phyloP scores from a whole-genome alignment of 129 eudicot species.

The Centella asiatica region DNA sequence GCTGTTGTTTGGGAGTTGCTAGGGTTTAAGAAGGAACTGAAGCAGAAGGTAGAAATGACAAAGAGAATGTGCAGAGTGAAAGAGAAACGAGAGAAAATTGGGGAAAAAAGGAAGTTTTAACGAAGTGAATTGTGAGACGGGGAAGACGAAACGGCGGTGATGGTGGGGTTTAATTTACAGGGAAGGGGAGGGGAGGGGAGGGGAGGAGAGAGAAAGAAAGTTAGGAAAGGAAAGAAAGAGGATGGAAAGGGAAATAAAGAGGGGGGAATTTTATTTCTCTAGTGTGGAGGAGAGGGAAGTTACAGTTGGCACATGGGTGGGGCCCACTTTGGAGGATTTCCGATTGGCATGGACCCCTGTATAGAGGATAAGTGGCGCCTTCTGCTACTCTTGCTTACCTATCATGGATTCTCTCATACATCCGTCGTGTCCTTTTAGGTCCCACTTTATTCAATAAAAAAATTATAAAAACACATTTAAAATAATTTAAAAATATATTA shows the following conservation, averaged over 20 bases:
- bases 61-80: not conserved
- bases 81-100: not conserved
- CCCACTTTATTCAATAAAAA: no score
- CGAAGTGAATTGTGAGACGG: not conserved
- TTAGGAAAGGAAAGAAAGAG: not conserved
- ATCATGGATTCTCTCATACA: no score
- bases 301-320: conserved; percentile 51
- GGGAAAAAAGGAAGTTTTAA: conserved; percentile 9
- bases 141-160: conserved; percentile 25
- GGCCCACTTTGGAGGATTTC: no score
- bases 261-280: not conserved
- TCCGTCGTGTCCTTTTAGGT: no score
- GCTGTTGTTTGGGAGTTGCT: not conserved
- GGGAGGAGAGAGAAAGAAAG: not conserved
- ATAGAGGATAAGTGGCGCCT: no score
- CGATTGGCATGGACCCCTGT: no score
- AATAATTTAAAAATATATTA: no score
- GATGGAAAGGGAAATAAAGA: not conserved
- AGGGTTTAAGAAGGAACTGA: not conserved
- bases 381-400: no score
- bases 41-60: not conserved
- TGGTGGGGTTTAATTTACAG: conserved; percentile 15
- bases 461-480: no score
- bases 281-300: conserved; percentile 5
- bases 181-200: conserved; percentile 4